Evolutionary conservation across 1,284 basidiomycete species (phyloP).

Genomic region (Termitomyces sp.): DNA sequence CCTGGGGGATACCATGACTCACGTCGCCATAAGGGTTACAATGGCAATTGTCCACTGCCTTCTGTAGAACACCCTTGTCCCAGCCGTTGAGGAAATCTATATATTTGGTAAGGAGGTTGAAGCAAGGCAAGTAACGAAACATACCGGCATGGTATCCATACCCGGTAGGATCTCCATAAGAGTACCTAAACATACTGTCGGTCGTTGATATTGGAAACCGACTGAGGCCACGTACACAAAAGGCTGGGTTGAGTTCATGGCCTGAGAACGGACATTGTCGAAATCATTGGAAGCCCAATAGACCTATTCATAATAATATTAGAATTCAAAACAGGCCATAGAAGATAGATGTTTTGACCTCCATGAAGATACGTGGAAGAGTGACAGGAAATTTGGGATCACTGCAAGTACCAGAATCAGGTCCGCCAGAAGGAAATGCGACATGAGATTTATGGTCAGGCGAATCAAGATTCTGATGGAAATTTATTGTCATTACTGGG

Average conservation of each 20-base stretch:
- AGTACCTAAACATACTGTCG: conserved; percentile 22
- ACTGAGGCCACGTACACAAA: conserved; percentile 28
- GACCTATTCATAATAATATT: conserved; percentile 19
- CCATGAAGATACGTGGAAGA: conserved; percentile 37
- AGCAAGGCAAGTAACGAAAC: conserved; percentile 6
- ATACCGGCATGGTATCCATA: conserved; percentile 43
- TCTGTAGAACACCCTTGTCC: conserved; percentile 35
- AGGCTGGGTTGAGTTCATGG: conserved; percentile 34
- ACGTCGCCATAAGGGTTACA: conserved; percentile 37
- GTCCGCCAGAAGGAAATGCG: conserved; percentile 37
- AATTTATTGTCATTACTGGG: background rate
- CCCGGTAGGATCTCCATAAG: conserved; percentile 39
- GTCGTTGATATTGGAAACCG: background rate
- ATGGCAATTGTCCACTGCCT: conserved; percentile 36
- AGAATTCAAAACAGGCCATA: background rate
- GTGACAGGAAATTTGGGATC: conserved; percentile 33
- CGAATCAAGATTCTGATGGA: conserved; percentile 33
- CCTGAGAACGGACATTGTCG: conserved; percentile 26
- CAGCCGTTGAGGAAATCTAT: conserved; percentile 45
- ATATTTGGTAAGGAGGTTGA: background rate
- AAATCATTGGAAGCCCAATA: conserved; percentile 34
- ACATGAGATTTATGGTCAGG: conserved; percentile 39
- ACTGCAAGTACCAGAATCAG: conserved; percentile 34
- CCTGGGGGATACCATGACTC: conserved; percentile 9
- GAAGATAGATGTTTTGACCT: conserved; percentile 21